A percentile compares a stretch with the other conserved stretches of the same genome.
Evolutionary conservation across 495 filamentous ascomycete species (phyloP).

Genomic region (Polyplosphaeria fusca): DNA sequence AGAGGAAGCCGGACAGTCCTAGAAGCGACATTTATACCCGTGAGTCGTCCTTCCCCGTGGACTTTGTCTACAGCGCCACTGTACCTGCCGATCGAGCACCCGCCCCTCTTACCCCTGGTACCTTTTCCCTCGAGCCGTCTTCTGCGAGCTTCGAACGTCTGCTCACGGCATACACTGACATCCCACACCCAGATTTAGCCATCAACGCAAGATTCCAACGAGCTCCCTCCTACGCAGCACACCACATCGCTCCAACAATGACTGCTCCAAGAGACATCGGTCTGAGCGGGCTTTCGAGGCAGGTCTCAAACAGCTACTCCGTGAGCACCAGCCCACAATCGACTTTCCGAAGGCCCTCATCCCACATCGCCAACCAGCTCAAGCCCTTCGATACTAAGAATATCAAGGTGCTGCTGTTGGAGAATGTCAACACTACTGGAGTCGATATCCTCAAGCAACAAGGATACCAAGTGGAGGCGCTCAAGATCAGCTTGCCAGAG

Average conservation of each 20-base stretch:
- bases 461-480: constrained; percentile 92
- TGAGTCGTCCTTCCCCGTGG: too few relatives aligned
- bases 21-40: too few relatives aligned
- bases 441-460: constrained; percentile 74
- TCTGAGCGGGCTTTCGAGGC: constrained; percentile 1
- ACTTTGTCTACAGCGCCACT: too few relatives aligned
- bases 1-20: too few relatives aligned
- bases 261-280: constrained; percentile 24
- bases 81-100: too few relatives aligned
- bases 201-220: too few relatives aligned
- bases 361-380: constrained; percentile 63
- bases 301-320: constrained; percentile 20
- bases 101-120: too few relatives aligned
- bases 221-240: too few relatives aligned
- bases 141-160: too few relatives aligned
- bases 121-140: too few relatives aligned
- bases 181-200: too few relatives aligned
- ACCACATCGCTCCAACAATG: constrained; percentile 9
- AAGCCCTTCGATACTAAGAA: constrained; percentile 95
- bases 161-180: too few relatives aligned
- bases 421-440: constrained; percentile 93
- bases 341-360: constrained; percentile 58
- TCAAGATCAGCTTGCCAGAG: constrained; percentile 86
- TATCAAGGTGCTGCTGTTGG: constrained; percentile 91
- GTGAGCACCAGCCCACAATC: constrained; percentile 56